Base-by-base conservation (phyloP, 805 yeast species). In the Sugiyamaella valdiviana region DNA sequence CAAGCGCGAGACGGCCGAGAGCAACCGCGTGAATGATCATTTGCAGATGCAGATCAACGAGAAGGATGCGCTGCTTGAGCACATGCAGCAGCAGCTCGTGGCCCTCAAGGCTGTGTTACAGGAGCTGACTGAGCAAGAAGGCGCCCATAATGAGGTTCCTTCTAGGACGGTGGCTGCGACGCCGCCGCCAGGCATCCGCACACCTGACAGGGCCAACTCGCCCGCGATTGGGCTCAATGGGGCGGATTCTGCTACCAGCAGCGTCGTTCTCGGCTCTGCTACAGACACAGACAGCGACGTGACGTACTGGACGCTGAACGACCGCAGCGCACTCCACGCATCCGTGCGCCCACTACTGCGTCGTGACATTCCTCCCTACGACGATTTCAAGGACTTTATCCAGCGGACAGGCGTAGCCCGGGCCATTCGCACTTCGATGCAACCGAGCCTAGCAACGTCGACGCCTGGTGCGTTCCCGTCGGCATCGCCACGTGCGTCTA, bases 41-140 rank as follows among this genome's bases (percentile, higher is more conserved):
- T 69, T 86, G 57, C 72, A 85, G 62, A 90, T 83, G 67, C 91
- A 85, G 62, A 72, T 85, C 57, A 88, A 72, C 35, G 96, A 88
- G 62, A 82, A 82, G 60, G 88, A 87, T 58, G 63, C 69, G 14
- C 74, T 87, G 12, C 73, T 89, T 36, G 83, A 76, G 21, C 73
- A 79, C 49, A 68, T 87, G 51, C 80, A 78, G 54, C 75, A 76
- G 39, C 95, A 90, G 69, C 67, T 89, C 51, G 72, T 68, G 23
- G 84, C 80, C 47, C 70, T 89, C 19, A 77, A 78, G 53, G 71
- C 67, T 24, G 83, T 81, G 50, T 69, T 89, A 29, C 77, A 78
- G 46, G 74, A 73, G 42, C 64, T 81, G 54, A 86, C 76, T 48
- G 75, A 71, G 29, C 66, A 69, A 41, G 66, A 50, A 15, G 54